Base-by-base conservation (phyloP, 805 yeast species). In the Hermanozyma aechmeae region DNA sequence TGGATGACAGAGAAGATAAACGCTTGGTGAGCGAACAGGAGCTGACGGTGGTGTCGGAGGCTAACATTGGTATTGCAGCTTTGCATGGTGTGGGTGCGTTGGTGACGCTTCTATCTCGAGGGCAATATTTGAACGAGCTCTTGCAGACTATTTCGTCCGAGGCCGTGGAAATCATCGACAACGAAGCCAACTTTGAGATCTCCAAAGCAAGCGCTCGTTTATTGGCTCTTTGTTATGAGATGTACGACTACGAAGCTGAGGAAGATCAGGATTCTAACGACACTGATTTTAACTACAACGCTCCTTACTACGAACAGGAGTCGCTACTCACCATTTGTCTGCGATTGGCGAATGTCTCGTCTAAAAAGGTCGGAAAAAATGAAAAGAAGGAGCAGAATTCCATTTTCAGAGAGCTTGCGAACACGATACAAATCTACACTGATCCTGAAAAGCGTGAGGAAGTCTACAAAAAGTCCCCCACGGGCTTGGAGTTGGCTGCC, bases 311-410 rank as follows among this genome's bases (percentile, higher is more conserved):
- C 30, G 78, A 75, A 37, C 66, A 63, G 18, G 74, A 65, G 27
- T 68, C 66, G 15, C 42, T 76, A 7, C 47, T 57, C 17, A 43
- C 50, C 13, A 56, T 57, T 3, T 47, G 72, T 17, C 56, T 58
- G 15, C 52, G 61, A 20, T 53, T 76, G 24, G 53, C 71, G 1
- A 66, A 62, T 24, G 65, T 70, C 14, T 70, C 80, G 0, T 58
- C 76, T 4, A 75, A 76, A 33, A 71, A 64, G 29, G 46, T 75
- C 3, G 68, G 78, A 16, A 79, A 79, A 40, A 73, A 71, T 43
- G 82, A 76, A 36, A 77, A 73, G 46, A 68, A 67, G 34, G 74
- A 69, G 22, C 59, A 72, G 15, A 71, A 73, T 36, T 68, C 82
- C 1, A 60, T 77, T 1, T 73, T 76, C 48, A 61, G 76, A 43